Evolutionary conservation across 495 filamentous ascomycete species (phyloP), one percentile per base, ranked within the genome.

Genomic region (Penicillium antarcticum): DNA sequence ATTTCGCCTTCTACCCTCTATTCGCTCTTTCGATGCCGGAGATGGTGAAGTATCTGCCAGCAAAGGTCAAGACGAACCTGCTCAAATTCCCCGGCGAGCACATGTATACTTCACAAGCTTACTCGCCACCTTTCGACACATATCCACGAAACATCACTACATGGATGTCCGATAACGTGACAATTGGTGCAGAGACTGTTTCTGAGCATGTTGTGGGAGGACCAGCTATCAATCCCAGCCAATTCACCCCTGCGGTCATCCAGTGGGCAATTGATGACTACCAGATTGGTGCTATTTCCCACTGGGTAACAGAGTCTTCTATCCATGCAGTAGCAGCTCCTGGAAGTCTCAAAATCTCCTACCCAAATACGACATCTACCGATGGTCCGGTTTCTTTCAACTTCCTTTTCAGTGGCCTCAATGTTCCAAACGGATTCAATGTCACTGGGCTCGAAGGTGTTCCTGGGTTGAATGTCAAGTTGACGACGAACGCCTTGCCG

Each of bases 81-180:
- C 60, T 52, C 19, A 42, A 52, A 19, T 74, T 76, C 51, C 45
- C 55, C 0, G 71, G 68, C 1, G 69, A 74, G 31, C 69, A 69
- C 46, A 62, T 61, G 10, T 68, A 65, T 31, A 66, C 24, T 0
- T 62, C 60, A 1, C 58, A 69, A 12, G 60, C 65, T 18, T 73
- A 66, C 42, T 69, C 72, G 9, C 68, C 69, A 4, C 72, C 72
- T 7, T 69, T 63, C 8, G 72, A 76, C 42, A 50, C 58, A n/a
- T 63, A 66, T 39, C 61, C 71, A 3, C 57, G 72, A 1, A 70
- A 73, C 29, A 68, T 75, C 40, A 67, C 65, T 0, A 61, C 71
- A 5, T 74, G 68, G 69, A 51, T 75, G 3, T 66, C 66, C 1
- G 17, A 57, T n/a, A 62, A 71, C 12, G 47, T 75, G 17, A 72